Conservation (phyloP, 805 yeast species). For the Metschnikowia koreensis region DNA sequence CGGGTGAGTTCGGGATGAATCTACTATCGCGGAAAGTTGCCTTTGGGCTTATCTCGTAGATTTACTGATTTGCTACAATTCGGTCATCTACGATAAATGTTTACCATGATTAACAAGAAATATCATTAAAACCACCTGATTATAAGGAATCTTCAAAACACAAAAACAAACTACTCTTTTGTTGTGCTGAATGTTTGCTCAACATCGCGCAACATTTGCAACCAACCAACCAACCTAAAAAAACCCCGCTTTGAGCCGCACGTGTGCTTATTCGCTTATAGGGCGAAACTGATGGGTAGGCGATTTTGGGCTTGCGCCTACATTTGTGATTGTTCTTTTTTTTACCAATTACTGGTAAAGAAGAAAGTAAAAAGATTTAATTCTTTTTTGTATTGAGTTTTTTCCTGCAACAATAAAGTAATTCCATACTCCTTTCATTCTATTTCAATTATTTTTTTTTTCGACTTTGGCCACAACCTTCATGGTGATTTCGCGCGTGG, state of each 20-base stretch:
- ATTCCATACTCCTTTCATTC: too few species aligned
- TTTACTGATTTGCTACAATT: not conserved
- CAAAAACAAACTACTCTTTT: not conserved
- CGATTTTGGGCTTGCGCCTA: not conserved
- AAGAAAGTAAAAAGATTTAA: too few species aligned
- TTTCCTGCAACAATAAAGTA: too few species aligned
- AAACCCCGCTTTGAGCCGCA: slow-evolving; percentile 12
- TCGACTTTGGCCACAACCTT: not conserved
- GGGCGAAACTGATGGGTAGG: not conserved
- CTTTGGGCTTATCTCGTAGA: not conserved
- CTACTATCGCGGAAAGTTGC: not conserved
- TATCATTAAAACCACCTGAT: too few species aligned
- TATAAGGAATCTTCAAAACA: not conserved
- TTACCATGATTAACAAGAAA: too few species aligned
- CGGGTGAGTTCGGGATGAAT: slow-evolving; percentile 7
- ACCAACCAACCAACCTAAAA: not conserved
- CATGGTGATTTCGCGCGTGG: not conserved
- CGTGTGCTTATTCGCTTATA: not conserved
- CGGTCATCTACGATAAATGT: not conserved
- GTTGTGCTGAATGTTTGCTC: not conserved
- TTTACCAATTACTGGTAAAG: too few species aligned
- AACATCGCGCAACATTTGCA: slow-evolving; percentile 6
- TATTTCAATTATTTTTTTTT: too few species aligned
- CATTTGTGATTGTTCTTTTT: not conserved
- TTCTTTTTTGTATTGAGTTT: too few species aligned